Evolutionary conservation across 1,284 basidiomycete genomes (phyloP).

Genomic region (Veloporphyrellus conicus): DNA sequence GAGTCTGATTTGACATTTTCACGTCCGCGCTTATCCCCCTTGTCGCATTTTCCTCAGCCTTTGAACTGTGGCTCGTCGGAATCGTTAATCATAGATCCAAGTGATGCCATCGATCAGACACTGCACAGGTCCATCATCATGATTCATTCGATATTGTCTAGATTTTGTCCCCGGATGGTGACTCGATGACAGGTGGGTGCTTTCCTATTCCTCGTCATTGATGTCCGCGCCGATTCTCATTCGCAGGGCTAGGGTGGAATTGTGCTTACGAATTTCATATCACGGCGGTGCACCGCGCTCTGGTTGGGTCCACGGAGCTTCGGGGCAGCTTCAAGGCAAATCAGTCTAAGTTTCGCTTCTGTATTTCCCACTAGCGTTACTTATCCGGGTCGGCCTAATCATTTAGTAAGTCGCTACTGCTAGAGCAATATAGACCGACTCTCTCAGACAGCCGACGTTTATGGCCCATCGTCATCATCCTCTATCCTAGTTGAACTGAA

Average conservation of each 20-base stretch:
- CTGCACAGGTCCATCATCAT: neutral
- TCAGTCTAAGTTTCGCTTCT: neutral
- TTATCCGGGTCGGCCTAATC: neutral
- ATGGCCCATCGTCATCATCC: constrained; percentile 1
- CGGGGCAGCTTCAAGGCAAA: neutral
- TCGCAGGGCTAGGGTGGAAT: constrained; percentile 4
- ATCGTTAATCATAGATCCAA: constrained; percentile 9
- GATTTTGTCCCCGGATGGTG: constrained; percentile 1
- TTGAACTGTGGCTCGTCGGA: constrained; percentile 5
- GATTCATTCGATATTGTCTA: constrained; percentile 2
- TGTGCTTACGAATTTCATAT: constrained; percentile 16
- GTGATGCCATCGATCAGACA: constrained; percentile 1
- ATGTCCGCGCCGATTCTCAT: constrained; percentile 7
- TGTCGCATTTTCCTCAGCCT: neutral
- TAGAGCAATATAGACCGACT: neutral
- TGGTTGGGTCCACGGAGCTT: constrained; percentile 10
- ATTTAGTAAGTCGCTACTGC: neutral
- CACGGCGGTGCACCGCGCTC: neutral
- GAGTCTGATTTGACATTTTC: constrained; percentile 8
- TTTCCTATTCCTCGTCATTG: neutral
- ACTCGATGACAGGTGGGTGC: neutral
- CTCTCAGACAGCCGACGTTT: neutral
- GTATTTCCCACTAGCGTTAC: constrained; percentile 1
- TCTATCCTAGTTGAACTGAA: neutral
- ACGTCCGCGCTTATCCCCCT: neutral